phyloP scores from a whole-genome alignment of 257 asterid species.

The Solanum dulcamara region DNA sequence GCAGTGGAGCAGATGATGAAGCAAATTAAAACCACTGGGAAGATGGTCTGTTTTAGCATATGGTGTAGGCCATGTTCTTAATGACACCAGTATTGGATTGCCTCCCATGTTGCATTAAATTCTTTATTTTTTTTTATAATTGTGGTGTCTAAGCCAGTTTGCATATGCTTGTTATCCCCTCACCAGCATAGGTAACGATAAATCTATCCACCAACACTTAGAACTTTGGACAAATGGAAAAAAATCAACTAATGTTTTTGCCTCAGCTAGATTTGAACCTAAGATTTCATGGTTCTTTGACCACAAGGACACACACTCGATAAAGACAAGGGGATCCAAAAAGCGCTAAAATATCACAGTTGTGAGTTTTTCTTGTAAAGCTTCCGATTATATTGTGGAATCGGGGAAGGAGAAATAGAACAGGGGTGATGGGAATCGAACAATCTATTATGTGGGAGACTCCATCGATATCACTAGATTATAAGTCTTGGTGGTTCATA shows the following conservation, averaged over 20 bases:
- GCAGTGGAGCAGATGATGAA: conserved; percentile 7
- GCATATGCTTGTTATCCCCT: too few relatives aligned
- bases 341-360: not conserved
- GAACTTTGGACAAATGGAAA: not conserved
- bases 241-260: not conserved
- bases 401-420: not conserved
- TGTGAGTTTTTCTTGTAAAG: not conserved
- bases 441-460: not conserved
- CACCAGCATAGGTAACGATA: not conserved
- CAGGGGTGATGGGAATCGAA: not conserved
- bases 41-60: conserved; percentile 54
- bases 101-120: conserved; percentile 20
- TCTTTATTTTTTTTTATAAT: not conserved
- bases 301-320: not conserved
- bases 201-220: not conserved
- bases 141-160: not conserved
- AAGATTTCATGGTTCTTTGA: too few relatives aligned
- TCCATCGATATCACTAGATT: not conserved
- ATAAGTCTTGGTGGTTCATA: not conserved
- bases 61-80: conserved; percentile 70
- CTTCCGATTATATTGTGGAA: not conserved
- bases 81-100: conserved; percentile 76
- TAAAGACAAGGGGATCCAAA: not conserved
- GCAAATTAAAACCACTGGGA: conserved; percentile 21
- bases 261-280: too few relatives aligned